Evolutionary conservation across 2,329 filamentous ascomycete species (phyloP).

Genomic region (Apiospora marii): DNA sequence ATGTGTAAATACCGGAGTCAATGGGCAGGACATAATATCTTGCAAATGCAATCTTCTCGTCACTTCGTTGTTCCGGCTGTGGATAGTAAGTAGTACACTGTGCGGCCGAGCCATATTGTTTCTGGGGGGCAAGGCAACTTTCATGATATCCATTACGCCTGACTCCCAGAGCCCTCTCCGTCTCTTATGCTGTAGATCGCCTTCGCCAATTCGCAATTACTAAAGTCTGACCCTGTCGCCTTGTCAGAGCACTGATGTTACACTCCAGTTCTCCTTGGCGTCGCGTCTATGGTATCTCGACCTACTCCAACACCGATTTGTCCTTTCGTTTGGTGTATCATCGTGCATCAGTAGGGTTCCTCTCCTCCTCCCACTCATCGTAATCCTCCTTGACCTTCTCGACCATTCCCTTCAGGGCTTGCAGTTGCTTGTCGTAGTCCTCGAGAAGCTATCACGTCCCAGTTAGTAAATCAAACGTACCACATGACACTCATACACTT

Average conservation of each 20-base stretch:
- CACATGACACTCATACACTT: neutral
- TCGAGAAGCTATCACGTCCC: slow-evolving; percentile 68
- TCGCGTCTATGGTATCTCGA: slow-evolving; percentile 16
- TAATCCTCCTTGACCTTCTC: slow-evolving; percentile 68
- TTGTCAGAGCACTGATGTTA: neutral
- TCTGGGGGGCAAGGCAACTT: neutral
- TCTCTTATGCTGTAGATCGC: slow-evolving; percentile 15
- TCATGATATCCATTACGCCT: slow-evolving; percentile 10
- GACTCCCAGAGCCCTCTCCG: slow-evolving; percentile 9
- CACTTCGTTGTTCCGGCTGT: neutral
- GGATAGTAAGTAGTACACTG: no score
- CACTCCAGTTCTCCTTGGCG: neutral
- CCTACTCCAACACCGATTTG: neutral
- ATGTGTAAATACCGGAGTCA: neutral
- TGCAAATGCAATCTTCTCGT: neutral
- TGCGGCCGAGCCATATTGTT: no score
- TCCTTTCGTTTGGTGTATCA: neutral
- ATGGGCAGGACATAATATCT: neutral
- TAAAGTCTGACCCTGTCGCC: neutral
- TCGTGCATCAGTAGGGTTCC: neutral
- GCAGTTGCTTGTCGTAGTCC: slow-evolving; percentile 82
- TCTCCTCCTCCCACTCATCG: slow-evolving; percentile 62
- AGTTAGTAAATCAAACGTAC: slow-evolving; percentile 30
- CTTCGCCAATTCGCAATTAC: neutral
- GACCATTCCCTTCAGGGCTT: slow-evolving; percentile 77